Base-by-base conservation (phyloP, 305 asterid genomes). In the Ajuga reptans region DNA sequence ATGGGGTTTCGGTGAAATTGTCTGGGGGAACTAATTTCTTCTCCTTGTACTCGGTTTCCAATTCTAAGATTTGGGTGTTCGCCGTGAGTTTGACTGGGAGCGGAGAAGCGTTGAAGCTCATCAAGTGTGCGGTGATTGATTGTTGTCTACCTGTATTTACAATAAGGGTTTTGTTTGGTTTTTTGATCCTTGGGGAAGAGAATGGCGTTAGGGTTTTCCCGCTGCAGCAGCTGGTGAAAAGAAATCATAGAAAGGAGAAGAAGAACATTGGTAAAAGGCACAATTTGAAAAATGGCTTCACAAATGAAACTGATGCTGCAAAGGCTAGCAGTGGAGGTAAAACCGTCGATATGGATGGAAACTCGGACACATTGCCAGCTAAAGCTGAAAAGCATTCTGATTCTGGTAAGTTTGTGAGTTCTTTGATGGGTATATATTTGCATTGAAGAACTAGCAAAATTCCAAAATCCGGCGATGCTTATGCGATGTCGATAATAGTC, bases 61-160 rank as follows among this genome's bases (percentile, higher is more conserved):
- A 69, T 79, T 64, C 78, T 1, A 91, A 82, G 76, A 77, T 87
- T 76, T 89, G 96, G 95, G 85, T 91, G 41, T 86, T 87, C 60
- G 82, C 86, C 31, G 82, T 83, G 77, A 84, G 80, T 42, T 74
- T 84, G 75, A 62, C 79, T 33, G 88, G 73, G 31, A 75, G 39
- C 14, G 77, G 68, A 11, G 83, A 75, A 18, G 79, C 76, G 58
- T 59, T 87, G 85, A 91, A 89, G 82, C 79, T 91, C 75, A 83
- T 91, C 79, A 91, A 89, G 76, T 86, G 87, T 78, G 88, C 95
- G 14, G 88, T 84, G 77, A 84, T 91, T 66, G 92, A 89, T 75
- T 89, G 96, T 75, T 59, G 82, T 42, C 65, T 71, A 9, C 95
- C 94, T 1, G 84, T 91, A 14, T 87, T 86, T 67, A 77, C 86